Base-by-base conservation (phyloP, 2,329 filamentous ascomycete species). In the Xylariaceae sp. region DNA sequence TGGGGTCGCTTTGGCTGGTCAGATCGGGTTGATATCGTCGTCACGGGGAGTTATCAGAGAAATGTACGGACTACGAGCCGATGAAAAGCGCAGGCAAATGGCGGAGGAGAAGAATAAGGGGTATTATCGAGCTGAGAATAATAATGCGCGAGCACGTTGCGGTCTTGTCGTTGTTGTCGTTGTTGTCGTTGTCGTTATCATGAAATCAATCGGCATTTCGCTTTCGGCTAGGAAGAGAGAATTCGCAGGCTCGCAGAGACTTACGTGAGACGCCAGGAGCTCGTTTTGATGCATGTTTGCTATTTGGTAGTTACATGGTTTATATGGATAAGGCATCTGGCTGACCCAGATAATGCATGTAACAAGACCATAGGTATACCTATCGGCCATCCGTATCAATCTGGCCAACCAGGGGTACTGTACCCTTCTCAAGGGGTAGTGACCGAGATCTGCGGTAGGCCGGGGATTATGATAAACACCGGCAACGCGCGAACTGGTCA, bases 1-100 rank as follows among this genome's bases (percentile, higher is more conserved):
- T 43, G 49, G 46, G 55, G 55, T 51, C 37, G 50, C 43, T 19
- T 12, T 36, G 40, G 47, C 32, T 54, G 26, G 51, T 21, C 32
- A 19, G 29, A 34, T 51, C 44, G 48, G 54, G 34, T 49, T 54
- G 51, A 37, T 18, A 7, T 37, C 36, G 13, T 37, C 13, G 36
- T 43, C 21, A 29, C 39, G 18, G 21, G 15, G 6, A 16, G 13
- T 43, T 43, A n/a, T 15, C 12, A 43, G 21, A 41, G 19, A 13
- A 19, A 22, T 10, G 13, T 13, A 7, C 18, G 39, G 9, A 13
- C 15, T 13, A 7, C 18, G 39, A 5, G 12, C 15, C 13, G 39
- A 18, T 41, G 39, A 18, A 21, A 41, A 41, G 18, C 3, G 12
- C 6, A 34, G 9, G 3, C 5, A 34, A 34, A 34, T 8, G 32